Percentiles rank a stretch among this genome's conserved stretches.
These are phyloP conservation scores for Lachnellula cervina DNA, from an alignment of 2,329 filamentous ascomycete genomes.

Conservation along the genomic window DNA sequence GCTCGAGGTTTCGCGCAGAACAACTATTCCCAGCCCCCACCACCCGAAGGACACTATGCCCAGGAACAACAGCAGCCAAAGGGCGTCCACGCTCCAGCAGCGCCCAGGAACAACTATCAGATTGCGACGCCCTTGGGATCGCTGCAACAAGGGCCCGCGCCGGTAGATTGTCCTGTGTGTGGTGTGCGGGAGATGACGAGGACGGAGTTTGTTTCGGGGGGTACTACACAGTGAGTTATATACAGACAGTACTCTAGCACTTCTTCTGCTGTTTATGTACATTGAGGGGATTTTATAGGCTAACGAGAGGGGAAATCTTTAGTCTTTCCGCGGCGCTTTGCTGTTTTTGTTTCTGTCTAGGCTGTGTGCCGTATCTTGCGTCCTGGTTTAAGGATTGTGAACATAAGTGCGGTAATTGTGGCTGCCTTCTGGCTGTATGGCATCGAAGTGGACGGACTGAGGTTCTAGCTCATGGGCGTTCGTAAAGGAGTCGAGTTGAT, in stretches of 20 bases:
- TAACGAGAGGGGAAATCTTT: background rate
- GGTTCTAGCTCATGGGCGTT: constrained; percentile 22
- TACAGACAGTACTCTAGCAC: background rate
- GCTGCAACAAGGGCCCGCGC: constrained; percentile 13
- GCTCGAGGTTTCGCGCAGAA: background rate
- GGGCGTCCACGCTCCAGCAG: background rate
- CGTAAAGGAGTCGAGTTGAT: background rate
- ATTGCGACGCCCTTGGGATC: constrained; percentile 10
- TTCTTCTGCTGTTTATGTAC: too few species aligned
- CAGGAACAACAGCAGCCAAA: background rate
- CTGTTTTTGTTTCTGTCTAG: constrained; percentile 29
- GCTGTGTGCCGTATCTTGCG: constrained; percentile 40
- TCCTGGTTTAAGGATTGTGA: constrained; percentile 40
- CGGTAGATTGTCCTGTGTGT: constrained; percentile 24
- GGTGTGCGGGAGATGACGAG: constrained; percentile 17
- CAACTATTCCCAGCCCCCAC: background rate
- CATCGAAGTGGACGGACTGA: constrained; percentile 36
- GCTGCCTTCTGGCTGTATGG: constrained; percentile 14
- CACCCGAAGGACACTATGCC: background rate
- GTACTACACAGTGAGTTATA: constrained; percentile 20
- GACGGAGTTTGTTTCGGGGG: constrained; percentile 15
- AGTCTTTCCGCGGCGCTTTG: constrained; percentile 21
- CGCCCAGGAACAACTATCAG: constrained; percentile 7
- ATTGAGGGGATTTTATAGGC: too few species aligned
- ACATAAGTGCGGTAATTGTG: constrained; percentile 40